Conservation (phyloP, 2,329 filamentous ascomycete genomes). For the Neofusicoccum parvum region DNA sequence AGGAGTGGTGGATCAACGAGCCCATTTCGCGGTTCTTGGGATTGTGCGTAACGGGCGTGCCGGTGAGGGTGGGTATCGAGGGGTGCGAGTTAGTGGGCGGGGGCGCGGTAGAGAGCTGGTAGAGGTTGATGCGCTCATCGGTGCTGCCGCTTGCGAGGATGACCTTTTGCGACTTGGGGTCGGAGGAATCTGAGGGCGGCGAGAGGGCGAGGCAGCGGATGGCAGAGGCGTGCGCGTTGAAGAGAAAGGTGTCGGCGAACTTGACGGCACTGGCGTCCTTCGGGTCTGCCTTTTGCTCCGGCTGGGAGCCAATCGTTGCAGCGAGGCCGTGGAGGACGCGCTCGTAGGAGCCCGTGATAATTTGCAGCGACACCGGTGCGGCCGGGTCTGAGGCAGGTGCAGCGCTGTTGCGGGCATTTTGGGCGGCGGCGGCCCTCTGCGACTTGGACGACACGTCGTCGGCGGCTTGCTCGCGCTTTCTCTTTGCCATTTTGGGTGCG, state of each 20-base stretch:
- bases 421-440: conserved; percentile 26
- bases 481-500: conserved; percentile 34
- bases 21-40: conserved; percentile 86
- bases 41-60: conserved; percentile 79
- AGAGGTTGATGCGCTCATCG: conserved; percentile 94
- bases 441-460: conserved; percentile 27
- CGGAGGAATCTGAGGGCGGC: conserved; percentile 60
- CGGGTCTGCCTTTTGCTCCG: neutral
- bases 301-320: conserved; percentile 61
- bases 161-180: conserved; percentile 73
- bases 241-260: conserved; percentile 92
- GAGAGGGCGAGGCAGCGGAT: conserved; percentile 89
- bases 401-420: conserved; percentile 25
- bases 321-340: conserved; percentile 87
- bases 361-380: conserved; percentile 65
- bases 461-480: conserved; percentile 36
- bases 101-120: conserved; percentile 69
- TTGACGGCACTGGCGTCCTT: conserved; percentile 46
- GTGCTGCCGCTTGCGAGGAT: conserved; percentile 89
- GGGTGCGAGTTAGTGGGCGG: conserved; percentile 59
- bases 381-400: conserved; percentile 13
- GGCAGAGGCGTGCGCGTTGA: conserved; percentile 88
- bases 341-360: conserved; percentile 93
- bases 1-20: conserved; percentile 81
- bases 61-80: conserved; percentile 67